Base-by-base conservation (phyloP, 352 stramenopile genomes). In the Globisporangium yorkense region DNA sequence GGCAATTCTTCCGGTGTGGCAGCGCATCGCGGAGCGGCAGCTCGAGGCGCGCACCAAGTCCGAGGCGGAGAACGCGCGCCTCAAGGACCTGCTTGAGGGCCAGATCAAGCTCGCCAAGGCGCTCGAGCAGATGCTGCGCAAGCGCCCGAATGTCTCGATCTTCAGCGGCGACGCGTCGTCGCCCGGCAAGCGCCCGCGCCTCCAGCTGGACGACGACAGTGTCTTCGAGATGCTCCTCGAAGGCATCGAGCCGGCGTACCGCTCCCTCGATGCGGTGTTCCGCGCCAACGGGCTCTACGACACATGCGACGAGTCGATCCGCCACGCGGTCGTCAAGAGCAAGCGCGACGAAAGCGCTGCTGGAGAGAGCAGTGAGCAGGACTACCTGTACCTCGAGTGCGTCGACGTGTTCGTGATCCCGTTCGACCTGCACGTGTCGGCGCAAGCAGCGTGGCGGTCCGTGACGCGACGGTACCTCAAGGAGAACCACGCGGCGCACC, bases 331-430 rank as follows among this genome's bases (percentile, higher is more conserved):
- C 35, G 62, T 76, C 18, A 71, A 63, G 53, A 78, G 67, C 0
- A 45, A 44, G 10, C 60, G 57, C 2, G 50, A 54, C 13, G 47
- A 1, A 0, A 10, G 9, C 50, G 55, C 39, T 1, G 51, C 46
- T 4, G 54, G 51, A 1, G 41, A 44, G 0, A 56, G 67, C 9
- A 27, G 1, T 27, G 61, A 51, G 2, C 56, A 65, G 43, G 69
- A 81, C 7, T 63, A 70, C 51, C 56, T 78, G 13, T 78, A 71
- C 40, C 58, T 72, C 15, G 70, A 81, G 51, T 61, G 78, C 0
- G 57, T 68, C 10, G 67, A 81, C 43, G 68, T 78, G 21, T 75
- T 74, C 54, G 61, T 81, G 31, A 64, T 78, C 45, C 72, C 70
- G 6, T 78, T 81, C 21, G 63, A 71, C 5, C 65, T 77, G 7